phyloP scores from a whole-genome alignment of 2,329 filamentous ascomycete genomes.

The Xylaria sp. region DNA sequence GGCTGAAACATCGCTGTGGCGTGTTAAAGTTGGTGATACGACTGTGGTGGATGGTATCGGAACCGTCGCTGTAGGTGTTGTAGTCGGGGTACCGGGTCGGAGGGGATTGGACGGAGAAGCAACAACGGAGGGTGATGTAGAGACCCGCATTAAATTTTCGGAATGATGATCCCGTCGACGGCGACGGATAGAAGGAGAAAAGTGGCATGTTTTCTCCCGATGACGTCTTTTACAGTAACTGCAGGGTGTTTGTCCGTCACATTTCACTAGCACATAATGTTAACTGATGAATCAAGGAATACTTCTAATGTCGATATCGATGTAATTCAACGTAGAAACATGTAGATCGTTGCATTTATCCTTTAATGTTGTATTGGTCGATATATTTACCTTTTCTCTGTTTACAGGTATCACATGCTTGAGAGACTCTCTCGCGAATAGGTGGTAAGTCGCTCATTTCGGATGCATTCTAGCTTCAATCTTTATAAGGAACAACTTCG shows the following conservation, averaged over 20 bases:
- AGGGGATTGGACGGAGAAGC: constrained; percentile 9
- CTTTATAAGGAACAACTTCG: neutral
- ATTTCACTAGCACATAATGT: constrained; percentile 55
- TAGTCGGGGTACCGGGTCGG: constrained; percentile 10
- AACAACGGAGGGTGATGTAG: constrained; percentile 29
- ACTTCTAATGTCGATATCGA: neutral
- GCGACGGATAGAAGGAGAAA: constrained; percentile 57
- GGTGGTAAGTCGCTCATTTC: constrained; percentile 35
- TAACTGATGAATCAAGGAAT: neutral
- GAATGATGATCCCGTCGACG: constrained; percentile 53
- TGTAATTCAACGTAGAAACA: neutral
- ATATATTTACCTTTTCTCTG: constrained; percentile 56
- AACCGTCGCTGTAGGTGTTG: constrained; percentile 13
- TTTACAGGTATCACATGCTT: constrained; percentile 67
- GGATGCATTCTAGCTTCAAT: constrained; percentile 24
- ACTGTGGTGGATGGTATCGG: constrained; percentile 1
- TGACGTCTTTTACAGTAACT: constrained; percentile 60
- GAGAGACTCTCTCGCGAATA: constrained; percentile 57
- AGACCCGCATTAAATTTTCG: constrained; percentile 37
- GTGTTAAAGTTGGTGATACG: constrained; percentile 31
- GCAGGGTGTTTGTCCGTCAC: constrained; percentile 65
- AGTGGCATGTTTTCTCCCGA: constrained; percentile 58
- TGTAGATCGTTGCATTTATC: neutral
- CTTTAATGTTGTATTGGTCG: neutral
- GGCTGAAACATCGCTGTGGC: constrained; percentile 45